phyloP scores from a whole-genome alignment of 331 rosid genomes.

The Telfairia occidentalis region DNA sequence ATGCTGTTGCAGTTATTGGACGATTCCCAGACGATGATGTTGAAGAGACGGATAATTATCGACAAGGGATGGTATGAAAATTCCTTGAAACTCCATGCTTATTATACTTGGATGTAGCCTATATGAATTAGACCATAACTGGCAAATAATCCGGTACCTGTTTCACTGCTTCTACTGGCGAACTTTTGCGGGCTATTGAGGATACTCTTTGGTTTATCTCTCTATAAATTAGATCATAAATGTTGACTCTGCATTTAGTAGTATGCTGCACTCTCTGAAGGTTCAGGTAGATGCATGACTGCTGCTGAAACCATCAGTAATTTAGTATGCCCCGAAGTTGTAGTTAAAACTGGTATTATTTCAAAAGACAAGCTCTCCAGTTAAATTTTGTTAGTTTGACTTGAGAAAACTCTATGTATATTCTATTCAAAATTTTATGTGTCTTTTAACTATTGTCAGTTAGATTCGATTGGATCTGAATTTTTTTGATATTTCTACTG shows the following conservation, averaged over 20 bases:
- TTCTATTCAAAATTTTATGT: background rate
- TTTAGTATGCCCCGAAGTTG: background rate
- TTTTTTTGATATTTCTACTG: background rate
- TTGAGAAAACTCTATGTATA: background rate
- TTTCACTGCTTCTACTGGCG: background rate
- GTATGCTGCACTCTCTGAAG: background rate
- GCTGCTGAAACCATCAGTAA: background rate
- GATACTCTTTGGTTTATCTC: background rate
- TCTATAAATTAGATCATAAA: background rate
- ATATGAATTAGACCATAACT: background rate
- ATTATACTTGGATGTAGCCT: background rate
- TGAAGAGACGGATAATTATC: constrained; percentile 59
- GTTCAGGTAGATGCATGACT: too few species aligned
- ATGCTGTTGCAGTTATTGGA: constrained; percentile 85
- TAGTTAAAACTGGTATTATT: background rate
- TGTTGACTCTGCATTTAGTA: background rate
- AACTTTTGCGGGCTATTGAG: background rate
- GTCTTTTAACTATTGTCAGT: background rate
- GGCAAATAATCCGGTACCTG: background rate
- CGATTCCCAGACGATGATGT: constrained; percentile 74
- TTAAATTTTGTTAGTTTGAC: background rate
- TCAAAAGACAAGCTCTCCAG: background rate
- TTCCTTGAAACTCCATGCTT: background rate
- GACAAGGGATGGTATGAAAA: constrained; percentile 60
- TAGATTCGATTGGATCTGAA: background rate